phyloP scores from a whole-genome alignment of 1,139 yeast species.

The Blastobotrys indianensis region DNA sequence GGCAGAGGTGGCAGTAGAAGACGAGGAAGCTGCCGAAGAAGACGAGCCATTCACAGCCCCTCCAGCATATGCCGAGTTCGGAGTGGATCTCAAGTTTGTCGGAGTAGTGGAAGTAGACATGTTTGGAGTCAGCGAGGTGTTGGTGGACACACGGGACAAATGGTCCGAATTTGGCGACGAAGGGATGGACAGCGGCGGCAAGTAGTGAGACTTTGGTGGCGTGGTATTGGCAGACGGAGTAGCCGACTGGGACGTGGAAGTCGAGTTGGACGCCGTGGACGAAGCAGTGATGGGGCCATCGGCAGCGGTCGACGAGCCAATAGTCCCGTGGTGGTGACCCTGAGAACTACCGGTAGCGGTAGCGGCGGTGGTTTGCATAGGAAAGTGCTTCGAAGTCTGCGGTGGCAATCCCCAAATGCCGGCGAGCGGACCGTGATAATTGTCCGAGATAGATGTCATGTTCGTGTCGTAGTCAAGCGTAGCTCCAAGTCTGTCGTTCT shows the following conservation, averaged over 20 bases:
- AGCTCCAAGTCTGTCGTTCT: no score
- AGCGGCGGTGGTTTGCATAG: constrained; percentile 6
- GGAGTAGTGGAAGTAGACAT: constrained; percentile 17
- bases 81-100: constrained; percentile 8
- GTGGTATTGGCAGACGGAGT: constrained; percentile 7
- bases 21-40: constrained; percentile 2
- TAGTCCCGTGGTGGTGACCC: background rate
- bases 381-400: constrained; percentile 16
- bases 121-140: constrained; percentile 11
- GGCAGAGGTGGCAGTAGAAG: background rate
- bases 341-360: background rate
- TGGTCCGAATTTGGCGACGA: constrained; percentile 11
- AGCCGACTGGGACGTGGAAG: constrained; percentile 3
- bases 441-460: constrained; percentile 17
- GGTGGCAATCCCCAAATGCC: constrained; percentile 29
- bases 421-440: constrained; percentile 23
- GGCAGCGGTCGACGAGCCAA: background rate
- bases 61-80: background rate
- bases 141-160: constrained; percentile 2
- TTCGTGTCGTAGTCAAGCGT: constrained; percentile 4
- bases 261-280: constrained; percentile 1
- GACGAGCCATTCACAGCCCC: background rate
- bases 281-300: background rate
- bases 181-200: constrained; percentile 14
- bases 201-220: constrained; percentile 9